Base-by-base conservation (phyloP, 768 basidiomycete genomes). In the Mycena galopus region DNA sequence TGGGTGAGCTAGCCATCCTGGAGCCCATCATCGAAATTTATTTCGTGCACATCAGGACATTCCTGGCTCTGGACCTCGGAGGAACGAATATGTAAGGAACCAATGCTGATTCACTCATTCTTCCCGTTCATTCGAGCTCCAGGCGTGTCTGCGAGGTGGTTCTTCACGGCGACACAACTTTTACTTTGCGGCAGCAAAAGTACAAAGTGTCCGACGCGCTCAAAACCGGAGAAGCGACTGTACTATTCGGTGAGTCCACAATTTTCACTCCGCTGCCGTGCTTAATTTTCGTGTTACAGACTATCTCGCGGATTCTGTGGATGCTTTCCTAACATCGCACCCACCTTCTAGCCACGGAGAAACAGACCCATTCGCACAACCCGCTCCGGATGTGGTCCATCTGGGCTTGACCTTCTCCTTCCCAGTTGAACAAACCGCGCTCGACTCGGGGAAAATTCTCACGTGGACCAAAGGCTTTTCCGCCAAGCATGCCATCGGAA, bases 351-450 rank as follows among this genome's bases (percentile, higher is more conserved):
- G 79, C 33, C 67, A 75, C 25, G 60, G 78, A 77, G 60, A 68
- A 67, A 9, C 10, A 11, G 50, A 51, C 50, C 55, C 70, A 71
- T 21, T 68, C 56, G 23, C 63, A 23, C 37, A 58, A 37, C 69
- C 72, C 16, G 75, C 72, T 21, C 76, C 80, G 1, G 84, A 88
- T 75, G 76, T 82, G 2, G 84, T 89, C 11, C 83, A 86, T 59
- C 91, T 99, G 3, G 98, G 97, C 11, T 88, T 99, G 62, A 99
- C 98, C 0, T 99, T 99, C 82, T 96, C 95, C 32, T 98, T 98
- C 86, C 98, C 98, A 2, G 98, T 99, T 32, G 96, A 98, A 77
- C 98, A 99, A 80, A 96, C 95, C 0, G 96, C 98, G 0, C 88
- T 99, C 27, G 93, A 93, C 76, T 90, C 91, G 27, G 98, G 98